Base-by-base conservation (phyloP, 164 flowering plant genomes). In the Stephania cephalantha region DNA sequence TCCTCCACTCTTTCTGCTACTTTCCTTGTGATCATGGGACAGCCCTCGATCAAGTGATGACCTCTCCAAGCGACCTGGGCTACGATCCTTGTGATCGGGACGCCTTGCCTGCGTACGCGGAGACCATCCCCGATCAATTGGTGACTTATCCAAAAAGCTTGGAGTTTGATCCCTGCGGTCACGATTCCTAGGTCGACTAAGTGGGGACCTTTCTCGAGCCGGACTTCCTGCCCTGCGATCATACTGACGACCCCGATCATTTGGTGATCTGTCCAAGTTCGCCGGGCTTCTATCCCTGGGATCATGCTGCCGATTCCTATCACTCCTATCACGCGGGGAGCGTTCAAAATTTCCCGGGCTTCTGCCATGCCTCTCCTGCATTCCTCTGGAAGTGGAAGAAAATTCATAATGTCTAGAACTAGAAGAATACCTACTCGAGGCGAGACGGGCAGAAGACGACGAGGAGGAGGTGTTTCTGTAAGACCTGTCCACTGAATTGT, bases 371-470 rank as follows among this genome's bases (percentile, higher is more conserved):
- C 85, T 87, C 68, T 90, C 94, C 81, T 87, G 80, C 75, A 74
- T 71, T 11, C 75, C 84, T 80, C 86, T 89, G 44, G 92, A 84
- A 31, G 95, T 85, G 20, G 79, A 75, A 65, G 88, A 79, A 71
- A 86, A 81, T 69, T 89, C 97, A 83, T 84, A 81, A 74, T 86
- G 86, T 83, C 91, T 86, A 52, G 90, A 78, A 63, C 91, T 85
- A 52, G 90, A 78, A 63, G 85, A 74, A 63, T 83, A 83, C 86
- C 89, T 90, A 74, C 85, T 90, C 22, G 83, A 73, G 9, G 89
- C 66, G 20, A 61, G 25, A 3, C 66, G 81, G 70, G 88, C 75
- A 29, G 78, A 76, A 78, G 84, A 82, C 1, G 86, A 79, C 0
- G 95, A 85, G 18, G 87, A 74, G 65, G 85, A 82, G 76, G 88